Evolutionary conservation across 2,329 filamentous ascomycete species (phyloP).

Genomic region (Zelopaecilomyces penicillatus): DNA sequence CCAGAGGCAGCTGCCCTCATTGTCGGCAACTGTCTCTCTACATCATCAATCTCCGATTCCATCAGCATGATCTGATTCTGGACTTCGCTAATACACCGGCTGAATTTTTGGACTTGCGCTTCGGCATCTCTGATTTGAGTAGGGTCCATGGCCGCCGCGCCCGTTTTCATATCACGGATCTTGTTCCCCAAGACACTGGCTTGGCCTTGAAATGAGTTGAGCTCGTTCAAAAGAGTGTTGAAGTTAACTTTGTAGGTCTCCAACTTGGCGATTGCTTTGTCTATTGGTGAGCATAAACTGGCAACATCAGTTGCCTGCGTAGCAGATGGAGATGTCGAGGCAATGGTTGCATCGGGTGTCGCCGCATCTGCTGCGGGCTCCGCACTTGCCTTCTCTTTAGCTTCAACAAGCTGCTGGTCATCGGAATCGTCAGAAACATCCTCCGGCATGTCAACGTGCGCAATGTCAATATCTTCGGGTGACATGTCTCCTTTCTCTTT

Average conservation of each 20-base stretch:
- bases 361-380: not conserved
- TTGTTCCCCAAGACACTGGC: conserved; percentile 21
- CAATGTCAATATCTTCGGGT: conserved; percentile 44
- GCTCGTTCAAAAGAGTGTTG: conserved; percentile 23
- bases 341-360: not conserved
- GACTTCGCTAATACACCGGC: conserved; percentile 24
- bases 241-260: conserved; percentile 25
- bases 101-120: conserved; percentile 21
- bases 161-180: conserved; percentile 19
- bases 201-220: conserved; percentile 23
- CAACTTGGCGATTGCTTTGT: conserved; percentile 12
- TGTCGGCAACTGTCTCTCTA: not conserved
- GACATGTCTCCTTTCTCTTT: conserved; percentile 16
- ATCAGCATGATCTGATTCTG: conserved; percentile 25
- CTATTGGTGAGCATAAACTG: not conserved
- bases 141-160: conserved; percentile 15
- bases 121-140: conserved; percentile 13
- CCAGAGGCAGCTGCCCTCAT: not conserved
- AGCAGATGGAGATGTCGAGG: not conserved
- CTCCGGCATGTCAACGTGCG: conserved; percentile 23
- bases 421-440: conserved; percentile 19
- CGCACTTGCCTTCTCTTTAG: conserved; percentile 2
- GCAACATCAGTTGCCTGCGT: no score
- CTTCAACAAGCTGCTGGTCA: conserved; percentile 9
- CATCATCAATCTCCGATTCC: conserved; percentile 25